Evolutionary conservation across 495 filamentous ascomycete genomes (phyloP).

Genomic region (Penicillium crystallinum): DNA sequence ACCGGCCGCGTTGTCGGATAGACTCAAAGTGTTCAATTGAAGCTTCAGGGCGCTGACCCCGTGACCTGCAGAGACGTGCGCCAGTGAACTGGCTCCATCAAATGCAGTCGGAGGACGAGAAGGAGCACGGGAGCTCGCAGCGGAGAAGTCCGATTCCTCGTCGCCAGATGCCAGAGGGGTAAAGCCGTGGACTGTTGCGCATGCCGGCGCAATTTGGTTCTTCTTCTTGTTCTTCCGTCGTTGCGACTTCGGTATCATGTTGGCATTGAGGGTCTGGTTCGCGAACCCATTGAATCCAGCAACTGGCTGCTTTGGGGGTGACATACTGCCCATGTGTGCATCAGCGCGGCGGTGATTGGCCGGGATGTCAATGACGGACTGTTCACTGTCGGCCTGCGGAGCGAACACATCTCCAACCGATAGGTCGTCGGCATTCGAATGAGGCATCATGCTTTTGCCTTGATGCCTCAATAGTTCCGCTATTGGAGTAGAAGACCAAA

Average conservation of each 20-base stretch:
- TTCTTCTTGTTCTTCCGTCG: slow-evolving; percentile 48
- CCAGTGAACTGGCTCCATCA: slow-evolving; percentile 46
- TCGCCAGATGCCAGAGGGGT: slow-evolving; percentile 81
- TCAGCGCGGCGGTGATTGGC: slow-evolving; percentile 21
- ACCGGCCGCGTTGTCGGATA: slow-evolving; percentile 35
- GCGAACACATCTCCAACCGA: slow-evolving; percentile 45
- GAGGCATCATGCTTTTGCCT: slow-evolving; percentile 18
- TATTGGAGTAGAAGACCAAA: not conserved
- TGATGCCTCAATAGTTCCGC: not conserved
- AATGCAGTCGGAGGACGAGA: slow-evolving; percentile 23
- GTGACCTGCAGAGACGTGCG: slow-evolving; percentile 54
- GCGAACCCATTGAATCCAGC: slow-evolving; percentile 4
- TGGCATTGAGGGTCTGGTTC: slow-evolving; percentile 22
- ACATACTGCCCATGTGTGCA: slow-evolving; percentile 31
- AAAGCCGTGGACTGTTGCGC: slow-evolving; percentile 73
- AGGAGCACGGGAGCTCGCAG: slow-evolving; percentile 41
- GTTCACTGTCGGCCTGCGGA: slow-evolving; percentile 37
- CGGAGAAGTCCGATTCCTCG: slow-evolving; percentile 75
- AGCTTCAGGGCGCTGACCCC: slow-evolving; percentile 76
- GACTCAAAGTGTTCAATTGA: slow-evolving; percentile 65
- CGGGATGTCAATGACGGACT: slow-evolving; percentile 21
- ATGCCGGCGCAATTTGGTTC: slow-evolving; percentile 54
- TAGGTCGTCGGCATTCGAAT: slow-evolving; percentile 30
- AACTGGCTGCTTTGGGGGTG: slow-evolving; percentile 21
- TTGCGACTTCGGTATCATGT: slow-evolving; percentile 31